Base-by-base conservation (phyloP, 2,329 filamentous ascomycete genomes). In the Phialophora chinensis region DNA sequence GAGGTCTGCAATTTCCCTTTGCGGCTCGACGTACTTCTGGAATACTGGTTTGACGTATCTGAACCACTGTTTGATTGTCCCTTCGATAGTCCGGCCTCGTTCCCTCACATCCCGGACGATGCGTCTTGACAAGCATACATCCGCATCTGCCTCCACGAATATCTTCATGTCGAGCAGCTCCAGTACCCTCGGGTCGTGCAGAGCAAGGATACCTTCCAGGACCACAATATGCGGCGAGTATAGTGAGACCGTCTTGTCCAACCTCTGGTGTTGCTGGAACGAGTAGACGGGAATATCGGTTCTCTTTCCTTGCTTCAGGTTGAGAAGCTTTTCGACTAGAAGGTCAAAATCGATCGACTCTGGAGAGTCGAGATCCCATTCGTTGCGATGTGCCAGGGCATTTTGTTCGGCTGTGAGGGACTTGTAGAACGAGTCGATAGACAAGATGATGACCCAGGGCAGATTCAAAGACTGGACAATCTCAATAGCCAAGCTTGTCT, bases 381-480 rank as follows among this genome's bases (percentile, higher is more conserved):
- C 92, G 76, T 97, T 97, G 66, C 82, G 82, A 79, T 97, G 97
- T 0, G 95, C 95, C 73, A 87, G 86, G 71, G 83, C 87, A 60
- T 92, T 94, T 75, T 95, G 85, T 75, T 93, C 93, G 2, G 88
- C 84, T 20, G 87, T 90, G 72, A 99, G 82, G 20, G 90, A 90
- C 80, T 97, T 98, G 82, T 99, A 99, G 79, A 97, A 99, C 12
- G 94, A 97, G 79, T 99, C 95, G 90, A 99, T 98, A 50, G 93
- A 96, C 73, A 99, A 80, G 79, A 99, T 97, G 58, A 97, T 93
- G 68, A 99, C 95, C 94, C 95, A 99, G 64, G 95, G 95, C 70
- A 99, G 82, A 79, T 95, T 97, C 73, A 99, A 82, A 74, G 91
- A 90, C 74, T 87, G 90, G 71, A 98, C 91, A 73, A 99, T 97